These are phyloP conservation scores for Auricularia sp. DNA, from an alignment of 768 basidiomycete genomes.

Conservation along the genomic window DNA sequence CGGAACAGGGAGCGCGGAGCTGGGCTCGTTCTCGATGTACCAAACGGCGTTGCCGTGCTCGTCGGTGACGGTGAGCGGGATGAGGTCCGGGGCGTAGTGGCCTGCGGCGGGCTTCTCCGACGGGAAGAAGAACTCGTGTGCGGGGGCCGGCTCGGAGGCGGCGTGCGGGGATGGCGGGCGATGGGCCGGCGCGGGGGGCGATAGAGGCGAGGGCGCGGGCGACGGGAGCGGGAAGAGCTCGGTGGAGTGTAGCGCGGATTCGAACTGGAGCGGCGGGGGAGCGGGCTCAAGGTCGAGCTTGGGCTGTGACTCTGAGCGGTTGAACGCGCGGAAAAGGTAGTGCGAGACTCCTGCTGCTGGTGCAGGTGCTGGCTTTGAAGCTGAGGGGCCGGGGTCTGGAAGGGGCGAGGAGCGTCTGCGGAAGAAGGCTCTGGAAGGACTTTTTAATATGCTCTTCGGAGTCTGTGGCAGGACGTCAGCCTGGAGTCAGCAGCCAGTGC, in stretches of 20 bases:
- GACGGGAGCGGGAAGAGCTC: not conserved
- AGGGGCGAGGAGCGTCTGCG: not conserved
- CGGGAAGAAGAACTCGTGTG: constrained; percentile 1
- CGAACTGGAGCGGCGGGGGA: not conserved
- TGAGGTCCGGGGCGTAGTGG: not conserved
- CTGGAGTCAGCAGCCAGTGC: not conserved
- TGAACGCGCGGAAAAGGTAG: not conserved
- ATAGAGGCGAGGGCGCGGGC: not conserved
- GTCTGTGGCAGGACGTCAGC: not conserved
- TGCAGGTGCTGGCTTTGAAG: not conserved
- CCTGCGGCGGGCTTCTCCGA: not conserved
- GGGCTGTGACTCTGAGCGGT: not conserved
- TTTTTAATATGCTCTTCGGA: not conserved
- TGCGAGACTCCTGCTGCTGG: not conserved
- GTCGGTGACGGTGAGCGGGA: not conserved
- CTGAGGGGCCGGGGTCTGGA: not conserved
- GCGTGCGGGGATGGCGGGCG: not conserved
- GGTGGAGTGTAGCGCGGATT: not conserved
- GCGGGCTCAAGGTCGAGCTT: not conserved
- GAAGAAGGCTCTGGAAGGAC: not conserved
- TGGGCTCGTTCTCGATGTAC: not conserved
- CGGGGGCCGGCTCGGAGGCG: not conserved
- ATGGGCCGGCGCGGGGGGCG: not conserved
- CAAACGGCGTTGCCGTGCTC: not conserved
- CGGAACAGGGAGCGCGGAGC: not conserved